These are phyloP conservation scores for Cantharellus anzutake DNA, from an alignment of 768 basidiomycete genomes.

Conservation along the genomic window DNA sequence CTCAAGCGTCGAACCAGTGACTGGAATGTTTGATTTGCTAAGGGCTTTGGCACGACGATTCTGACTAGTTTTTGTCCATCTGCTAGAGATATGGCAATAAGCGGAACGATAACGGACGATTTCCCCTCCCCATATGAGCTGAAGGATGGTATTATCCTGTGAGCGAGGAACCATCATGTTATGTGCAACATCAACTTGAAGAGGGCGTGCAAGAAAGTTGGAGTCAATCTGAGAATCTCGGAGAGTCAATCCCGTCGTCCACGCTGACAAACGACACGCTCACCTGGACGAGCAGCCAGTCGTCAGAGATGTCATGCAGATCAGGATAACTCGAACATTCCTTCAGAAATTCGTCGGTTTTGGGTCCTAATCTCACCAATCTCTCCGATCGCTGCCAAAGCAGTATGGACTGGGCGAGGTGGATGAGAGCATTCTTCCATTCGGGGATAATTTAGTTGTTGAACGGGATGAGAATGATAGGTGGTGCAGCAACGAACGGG, in stretches of 20 bases:
- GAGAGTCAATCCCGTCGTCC: too few species aligned
- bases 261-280: too few species aligned
- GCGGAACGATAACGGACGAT: conserved; percentile 32
- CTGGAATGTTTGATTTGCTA: conserved; percentile 27
- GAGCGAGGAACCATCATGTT: conserved; percentile 29
- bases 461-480: too few species aligned
- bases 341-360: too few species aligned
- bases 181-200: conserved; percentile 25
- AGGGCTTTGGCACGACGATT: conserved; percentile 27
- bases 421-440: too few species aligned
- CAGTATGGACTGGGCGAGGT: too few species aligned
- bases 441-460: too few species aligned
- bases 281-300: not conserved
- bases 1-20: conserved; percentile 25
- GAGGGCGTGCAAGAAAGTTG: conserved; percentile 24
- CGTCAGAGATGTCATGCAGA: not conserved
- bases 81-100: conserved; percentile 23
- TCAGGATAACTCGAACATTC: too few species aligned
- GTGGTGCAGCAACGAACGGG: too few species aligned
- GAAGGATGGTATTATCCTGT: conserved; percentile 22
- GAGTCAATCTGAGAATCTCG: conserved; percentile 24
- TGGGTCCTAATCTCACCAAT: too few species aligned
- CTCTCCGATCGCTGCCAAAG: too few species aligned
- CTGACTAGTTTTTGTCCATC: conserved; percentile 27
- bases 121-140: conserved; percentile 42